A percentile compares a stretch with the other conserved stretches of the same genome.
Evolutionary conservation across 805 yeast genomes (phyloP).

Genomic region (Suhomyces pyralidae): DNA sequence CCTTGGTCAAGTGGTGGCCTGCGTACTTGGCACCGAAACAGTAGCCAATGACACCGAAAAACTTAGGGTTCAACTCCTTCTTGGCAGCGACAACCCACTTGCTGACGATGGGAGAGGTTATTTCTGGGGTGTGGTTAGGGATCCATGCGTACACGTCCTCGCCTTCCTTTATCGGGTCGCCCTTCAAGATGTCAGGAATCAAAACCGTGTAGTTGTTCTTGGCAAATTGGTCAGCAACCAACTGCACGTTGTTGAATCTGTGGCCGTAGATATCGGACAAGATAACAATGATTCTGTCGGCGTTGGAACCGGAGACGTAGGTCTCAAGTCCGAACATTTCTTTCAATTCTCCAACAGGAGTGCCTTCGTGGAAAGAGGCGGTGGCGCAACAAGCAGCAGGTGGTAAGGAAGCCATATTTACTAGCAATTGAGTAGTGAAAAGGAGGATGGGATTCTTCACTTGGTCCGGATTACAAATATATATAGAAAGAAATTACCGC

Average conservation of each 20-base stretch:
- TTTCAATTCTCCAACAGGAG: slow-evolving; percentile 20
- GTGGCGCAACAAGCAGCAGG: slow-evolving; percentile 21
- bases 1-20: slow-evolving; percentile 25
- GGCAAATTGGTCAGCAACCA: slow-evolving; percentile 28
- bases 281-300: slow-evolving; percentile 22
- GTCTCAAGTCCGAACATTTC: slow-evolving; percentile 24
- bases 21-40: slow-evolving; percentile 25
- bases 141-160: slow-evolving; percentile 6
- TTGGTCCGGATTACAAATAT: too few species aligned
- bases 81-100: slow-evolving; percentile 7
- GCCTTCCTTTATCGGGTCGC: slow-evolving; percentile 17
- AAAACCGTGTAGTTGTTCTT: slow-evolving; percentile 19
- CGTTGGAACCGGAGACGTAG: slow-evolving; percentile 23
- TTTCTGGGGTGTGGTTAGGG: slow-evolving; percentile 9
- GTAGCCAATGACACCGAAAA: slow-evolving; percentile 18
- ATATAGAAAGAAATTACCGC: too few species aligned
- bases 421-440: not conserved
- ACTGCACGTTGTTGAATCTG: slow-evolving; percentile 23
- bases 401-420: slow-evolving; percentile 13
- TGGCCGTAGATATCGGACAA: slow-evolving; percentile 29
- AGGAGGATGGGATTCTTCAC: not conserved
- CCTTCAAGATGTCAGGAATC: slow-evolving; percentile 29
- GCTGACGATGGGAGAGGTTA: slow-evolving; percentile 11
- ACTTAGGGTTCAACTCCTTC: slow-evolving; percentile 2
- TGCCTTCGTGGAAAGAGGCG: slow-evolving; percentile 26